Percentiles rank a stretch among this genome's conserved stretches.
These are phyloP conservation scores for Puccinia hordei DNA, from an alignment of 1,284 basidiomycete species.

Conservation along the genomic window DNA sequence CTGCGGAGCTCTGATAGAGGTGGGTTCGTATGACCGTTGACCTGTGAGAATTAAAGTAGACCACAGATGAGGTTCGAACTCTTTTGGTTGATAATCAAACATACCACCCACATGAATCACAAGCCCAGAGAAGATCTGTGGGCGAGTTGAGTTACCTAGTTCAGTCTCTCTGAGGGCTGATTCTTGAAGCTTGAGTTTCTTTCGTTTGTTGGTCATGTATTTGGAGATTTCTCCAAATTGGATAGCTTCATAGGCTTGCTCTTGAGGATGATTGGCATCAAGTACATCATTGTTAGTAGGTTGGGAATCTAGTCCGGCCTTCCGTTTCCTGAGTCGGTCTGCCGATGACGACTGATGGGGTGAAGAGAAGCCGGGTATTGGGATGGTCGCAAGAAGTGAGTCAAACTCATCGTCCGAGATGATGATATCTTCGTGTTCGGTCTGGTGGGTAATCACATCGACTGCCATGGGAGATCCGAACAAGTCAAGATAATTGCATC, in stretches of 20 bases:
- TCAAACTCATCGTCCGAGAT: conserved; percentile 43
- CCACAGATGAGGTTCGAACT: not conserved
- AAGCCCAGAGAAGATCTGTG: conserved; percentile 71
- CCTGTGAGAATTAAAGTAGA: conserved; percentile 60
- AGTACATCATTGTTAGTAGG: not conserved
- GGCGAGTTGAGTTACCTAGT: conserved; percentile 57
- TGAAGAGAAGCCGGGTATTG: conserved; percentile 27
- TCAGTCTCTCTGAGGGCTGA: conserved; percentile 52
- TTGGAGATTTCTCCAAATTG: conserved; percentile 80
- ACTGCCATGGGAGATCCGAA: not conserved
- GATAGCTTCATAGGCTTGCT: conserved; percentile 68
- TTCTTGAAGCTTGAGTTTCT: conserved; percentile 66
- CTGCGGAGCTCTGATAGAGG: conserved; percentile 80
- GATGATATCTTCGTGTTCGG: not conserved
- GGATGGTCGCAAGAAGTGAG: conserved; percentile 27
- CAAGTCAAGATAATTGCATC: not conserved
- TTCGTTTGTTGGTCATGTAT: conserved; percentile 85
- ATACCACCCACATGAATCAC: conserved; percentile 70
- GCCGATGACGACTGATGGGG: not conserved
- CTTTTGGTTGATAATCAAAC: not conserved
- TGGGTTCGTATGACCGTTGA: conserved; percentile 86
- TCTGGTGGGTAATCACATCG: not conserved
- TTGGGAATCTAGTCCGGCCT: not conserved
- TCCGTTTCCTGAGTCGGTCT: conserved; percentile 17
- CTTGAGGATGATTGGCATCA: conserved; percentile 66